Base-by-base conservation (phyloP, 805 yeast genomes). In the Yamadazyma sp. region DNA sequence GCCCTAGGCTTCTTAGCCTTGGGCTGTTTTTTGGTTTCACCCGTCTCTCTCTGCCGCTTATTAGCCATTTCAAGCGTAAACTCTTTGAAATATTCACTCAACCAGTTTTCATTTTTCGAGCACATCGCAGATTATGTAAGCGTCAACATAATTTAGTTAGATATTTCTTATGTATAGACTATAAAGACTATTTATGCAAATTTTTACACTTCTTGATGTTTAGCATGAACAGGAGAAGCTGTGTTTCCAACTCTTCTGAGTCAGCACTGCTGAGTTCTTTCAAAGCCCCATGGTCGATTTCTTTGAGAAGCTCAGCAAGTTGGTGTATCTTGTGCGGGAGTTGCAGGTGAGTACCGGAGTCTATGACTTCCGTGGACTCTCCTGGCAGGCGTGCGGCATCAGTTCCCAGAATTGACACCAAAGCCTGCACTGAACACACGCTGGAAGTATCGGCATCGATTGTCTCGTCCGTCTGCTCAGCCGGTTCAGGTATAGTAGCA, bases 141-240 rank as follows among this genome's bases (percentile, higher is more conserved):
- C n/a, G n/a, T n/a, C n/a, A n/a, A n/a, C n/a, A n/a, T n/a, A n/a
- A n/a, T n/a, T n/a, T n/a, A n/a, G n/a, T n/a, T n/a, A n/a, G n/a
- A n/a, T n/a, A n/a, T n/a, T n/a, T n/a, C n/a, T n/a, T n/a, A n/a
- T n/a, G n/a, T n/a, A n/a, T n/a, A n/a, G n/a, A n/a, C n/a, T n/a
- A n/a, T n/a, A n/a, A n/a, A n/a, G n/a, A n/a, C 20, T 14, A 15
- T 15, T 16, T 28, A 30, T 30, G 33, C 33, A 30, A 30, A 18
- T 30, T 17, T 28, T 28, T 30, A 20, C 25, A 19, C 17, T 30
- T 30, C 21, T 30, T 30, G 15, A 30, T 30, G 15, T 24, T 57
- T 16, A 64, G 46, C 57, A 67, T 62, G 30, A 67, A 53, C 27
- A 50, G 38, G 51, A 67, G 49, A 41, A 66, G 40, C 18, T 49